A percentile compares a stretch with the other conserved stretches of the same genome.
Evolutionary conservation across 169 alveolate genomes (phyloP).

Genomic region (Theileria annulata): DNA sequence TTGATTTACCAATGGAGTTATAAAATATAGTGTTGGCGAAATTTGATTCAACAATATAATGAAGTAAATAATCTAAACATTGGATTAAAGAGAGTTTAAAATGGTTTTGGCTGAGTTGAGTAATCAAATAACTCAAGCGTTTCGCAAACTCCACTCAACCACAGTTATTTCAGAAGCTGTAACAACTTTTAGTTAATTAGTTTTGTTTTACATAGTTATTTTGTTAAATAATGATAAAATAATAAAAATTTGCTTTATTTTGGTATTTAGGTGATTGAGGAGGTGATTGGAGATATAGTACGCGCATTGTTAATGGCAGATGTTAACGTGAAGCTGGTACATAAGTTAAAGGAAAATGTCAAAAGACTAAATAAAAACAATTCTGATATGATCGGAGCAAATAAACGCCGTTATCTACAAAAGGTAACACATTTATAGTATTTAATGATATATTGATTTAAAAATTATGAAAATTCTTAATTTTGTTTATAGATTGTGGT

Average conservation of each 20-base stretch:
- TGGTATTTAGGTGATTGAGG: constrained; percentile 76
- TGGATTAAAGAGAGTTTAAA: constrained; percentile 17
- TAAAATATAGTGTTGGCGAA: background rate
- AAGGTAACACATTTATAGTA: constrained; percentile 31
- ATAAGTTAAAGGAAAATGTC: constrained; percentile 86
- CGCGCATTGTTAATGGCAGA: constrained; percentile 93
- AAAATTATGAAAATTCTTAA: no score
- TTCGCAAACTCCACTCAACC: constrained; percentile 89
- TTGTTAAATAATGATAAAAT: background rate
- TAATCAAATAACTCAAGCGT: constrained; percentile 89
- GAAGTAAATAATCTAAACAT: background rate
- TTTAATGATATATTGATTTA: background rate
- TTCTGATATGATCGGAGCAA: constrained; percentile 78
- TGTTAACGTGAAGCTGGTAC: constrained; percentile 91
- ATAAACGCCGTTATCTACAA: constrained; percentile 79
- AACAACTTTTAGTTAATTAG: constrained; percentile 6
- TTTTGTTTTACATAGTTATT: background rate
- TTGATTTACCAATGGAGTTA: background rate
- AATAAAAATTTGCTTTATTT: background rate
- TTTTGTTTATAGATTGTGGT: constrained; percentile 80
- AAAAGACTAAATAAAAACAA: constrained; percentile 80
- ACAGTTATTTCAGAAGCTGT: constrained; percentile 91
- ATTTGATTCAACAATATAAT: background rate
- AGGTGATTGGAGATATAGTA: constrained; percentile 87
- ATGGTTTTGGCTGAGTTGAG: constrained; percentile 98